Conservation (phyloP, 805 yeast genomes). For the Sporopachydermia quercuum region DNA sequence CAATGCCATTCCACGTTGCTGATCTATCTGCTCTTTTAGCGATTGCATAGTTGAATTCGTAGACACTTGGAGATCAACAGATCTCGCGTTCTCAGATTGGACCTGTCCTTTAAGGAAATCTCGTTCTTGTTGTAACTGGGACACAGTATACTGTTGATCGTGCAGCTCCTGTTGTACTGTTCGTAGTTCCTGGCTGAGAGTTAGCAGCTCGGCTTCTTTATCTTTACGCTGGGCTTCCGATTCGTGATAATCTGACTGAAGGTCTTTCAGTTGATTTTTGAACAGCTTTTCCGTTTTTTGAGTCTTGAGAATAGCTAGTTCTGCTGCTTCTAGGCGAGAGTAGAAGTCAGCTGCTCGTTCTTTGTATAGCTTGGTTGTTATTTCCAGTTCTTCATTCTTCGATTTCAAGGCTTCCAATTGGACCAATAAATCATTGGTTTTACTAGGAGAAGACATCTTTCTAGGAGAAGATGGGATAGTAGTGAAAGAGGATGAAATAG, state of each 20-base stretch:
- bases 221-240: conserved; percentile 8
- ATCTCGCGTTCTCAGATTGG: background rate
- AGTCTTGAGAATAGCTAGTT: conserved; percentile 50
- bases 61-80: background rate
- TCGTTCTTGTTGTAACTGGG: background rate
- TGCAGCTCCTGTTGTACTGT: background rate
- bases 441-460: conserved; percentile 8
- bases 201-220: background rate
- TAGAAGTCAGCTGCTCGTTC: conserved; percentile 61
- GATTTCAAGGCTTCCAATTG: conserved; percentile 39
- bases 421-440: conserved; percentile 32
- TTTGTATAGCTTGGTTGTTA: conserved; percentile 46
- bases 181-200: background rate
- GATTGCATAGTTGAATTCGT: background rate
- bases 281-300: conserved; percentile 44
- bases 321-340: conserved; percentile 63
- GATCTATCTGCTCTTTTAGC: background rate
- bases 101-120: background rate
- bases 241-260: conserved; percentile 6
- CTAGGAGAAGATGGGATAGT: conserved; percentile 8
- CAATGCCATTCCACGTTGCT: background rate
- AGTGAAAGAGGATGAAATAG: conserved; percentile 9
- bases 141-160: background rate
- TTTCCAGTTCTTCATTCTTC: conserved; percentile 41
- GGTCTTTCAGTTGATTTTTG: conserved; percentile 32